phyloP scores from a whole-genome alignment of 495 filamentous ascomycete species.

The Penicillium macrosclerotiorum region DNA sequence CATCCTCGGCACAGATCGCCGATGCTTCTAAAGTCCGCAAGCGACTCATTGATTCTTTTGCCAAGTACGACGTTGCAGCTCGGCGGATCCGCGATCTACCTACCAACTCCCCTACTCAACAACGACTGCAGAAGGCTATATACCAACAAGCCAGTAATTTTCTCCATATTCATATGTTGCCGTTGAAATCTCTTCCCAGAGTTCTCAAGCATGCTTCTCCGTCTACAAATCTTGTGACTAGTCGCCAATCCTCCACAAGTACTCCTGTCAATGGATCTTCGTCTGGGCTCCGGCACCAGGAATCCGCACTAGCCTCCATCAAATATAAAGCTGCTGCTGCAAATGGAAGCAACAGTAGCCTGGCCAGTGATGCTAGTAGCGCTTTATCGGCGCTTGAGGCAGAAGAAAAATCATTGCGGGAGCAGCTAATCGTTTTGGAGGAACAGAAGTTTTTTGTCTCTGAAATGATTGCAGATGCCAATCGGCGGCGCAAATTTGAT shows the following conservation, averaged over 20 bases:
- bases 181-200: constrained; percentile 81
- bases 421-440: constrained; percentile 84
- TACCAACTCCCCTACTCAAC: constrained; percentile 67
- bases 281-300: constrained; percentile 38
- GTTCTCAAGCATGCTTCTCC: constrained; percentile 70
- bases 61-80: constrained; percentile 83
- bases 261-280: constrained; percentile 26
- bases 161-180: constrained; percentile 87
- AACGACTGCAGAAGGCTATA: constrained; percentile 76
- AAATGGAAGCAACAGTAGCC: constrained; percentile 53
- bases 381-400: constrained; percentile 72
- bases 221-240: constrained; percentile 30
- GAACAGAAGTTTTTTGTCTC: constrained; percentile 91
- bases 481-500: constrained; percentile 79
- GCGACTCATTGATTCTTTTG: constrained; percentile 85
- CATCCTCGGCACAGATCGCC: constrained; percentile 69
- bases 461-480: constrained; percentile 83
- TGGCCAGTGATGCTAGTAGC: constrained; percentile 61
- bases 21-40: constrained; percentile 91
- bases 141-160: constrained; percentile 82
- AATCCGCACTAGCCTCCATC: constrained; percentile 56
- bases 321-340: constrained; percentile 51
- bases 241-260: constrained; percentile 33
- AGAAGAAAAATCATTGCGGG: constrained; percentile 83
- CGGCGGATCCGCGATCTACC: constrained; percentile 79